These are phyloP conservation scores for Raddia distichophylla DNA, from an alignment of 176 grass and related monocot genomes.

Conservation along the genomic window DNA sequence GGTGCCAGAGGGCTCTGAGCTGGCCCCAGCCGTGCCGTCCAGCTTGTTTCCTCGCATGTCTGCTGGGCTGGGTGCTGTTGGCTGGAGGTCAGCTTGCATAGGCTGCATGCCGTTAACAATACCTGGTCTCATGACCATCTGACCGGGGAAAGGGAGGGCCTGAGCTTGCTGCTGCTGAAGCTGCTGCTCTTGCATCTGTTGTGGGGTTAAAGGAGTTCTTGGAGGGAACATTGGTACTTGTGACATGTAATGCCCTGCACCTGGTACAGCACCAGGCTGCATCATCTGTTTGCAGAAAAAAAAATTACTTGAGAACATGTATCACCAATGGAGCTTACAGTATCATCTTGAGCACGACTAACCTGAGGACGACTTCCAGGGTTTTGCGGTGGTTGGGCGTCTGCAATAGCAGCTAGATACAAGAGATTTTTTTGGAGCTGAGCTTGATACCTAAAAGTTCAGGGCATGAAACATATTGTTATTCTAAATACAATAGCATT, in stretches of 20 bases:
- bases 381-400: slow-evolving; percentile 82
- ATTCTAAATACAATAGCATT: slow-evolving; percentile 30
- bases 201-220: slow-evolving; percentile 74
- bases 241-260: slow-evolving; percentile 69
- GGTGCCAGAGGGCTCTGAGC: slow-evolving; percentile 46
- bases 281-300: slow-evolving; percentile 54
- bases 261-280: slow-evolving; percentile 58
- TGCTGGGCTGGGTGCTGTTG: neutral
- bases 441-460: slow-evolving; percentile 81
- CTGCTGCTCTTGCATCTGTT: slow-evolving; percentile 81
- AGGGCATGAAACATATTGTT: slow-evolving; percentile 21
- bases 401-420: slow-evolving; percentile 93
- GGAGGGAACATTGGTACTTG: slow-evolving; percentile 78
- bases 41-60: slow-evolving; percentile 58
- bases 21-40: slow-evolving; percentile 36
- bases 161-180: slow-evolving; percentile 74
- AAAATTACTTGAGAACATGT: neutral
- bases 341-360: slow-evolving; percentile 3
- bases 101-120: slow-evolving; percentile 71
- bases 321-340: neutral
- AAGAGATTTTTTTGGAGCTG: slow-evolving; percentile 98
- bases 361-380: slow-evolving; percentile 81
- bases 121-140: slow-evolving; percentile 72
- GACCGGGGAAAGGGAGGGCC: slow-evolving; percentile 59
- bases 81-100: slow-evolving; percentile 61